A percentile compares a stretch with the other conserved stretches of the same genome.
Conservation (phyloP, 176 grass and related monocot species). For the Oryza coarctata region DNA sequence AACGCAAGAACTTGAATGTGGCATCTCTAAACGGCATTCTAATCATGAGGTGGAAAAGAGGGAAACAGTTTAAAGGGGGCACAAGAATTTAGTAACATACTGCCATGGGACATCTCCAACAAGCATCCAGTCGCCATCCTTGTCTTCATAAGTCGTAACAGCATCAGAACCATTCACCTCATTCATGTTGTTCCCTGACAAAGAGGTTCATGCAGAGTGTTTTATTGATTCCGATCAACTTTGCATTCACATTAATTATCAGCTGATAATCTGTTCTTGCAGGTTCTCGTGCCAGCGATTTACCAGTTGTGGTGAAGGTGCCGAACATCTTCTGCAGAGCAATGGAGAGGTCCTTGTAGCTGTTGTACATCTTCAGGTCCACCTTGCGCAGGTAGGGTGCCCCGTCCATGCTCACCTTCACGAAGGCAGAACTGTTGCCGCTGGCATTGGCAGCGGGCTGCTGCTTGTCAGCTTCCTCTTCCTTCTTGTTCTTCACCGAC, state of each 20-base stretch:
- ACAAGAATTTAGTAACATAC: slow-evolving; percentile 51
- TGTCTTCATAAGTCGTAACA: slow-evolving; percentile 95
- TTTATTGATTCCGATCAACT: slow-evolving; percentile 15
- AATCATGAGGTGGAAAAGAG: slow-evolving; percentile 16
- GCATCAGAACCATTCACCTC: slow-evolving; percentile 71
- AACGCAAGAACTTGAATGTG: slow-evolving; percentile 24
- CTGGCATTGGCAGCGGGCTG: slow-evolving; percentile 12
- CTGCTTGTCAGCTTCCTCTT: slow-evolving; percentile 56
- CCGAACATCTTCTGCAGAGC: slow-evolving; percentile 90
- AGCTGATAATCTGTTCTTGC: slow-evolving; percentile 1
- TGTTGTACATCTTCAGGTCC: slow-evolving; percentile 86
- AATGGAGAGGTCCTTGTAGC: slow-evolving; percentile 86
- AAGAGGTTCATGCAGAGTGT: not conserved
- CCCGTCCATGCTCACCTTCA: slow-evolving; percentile 98
- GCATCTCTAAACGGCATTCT: not conserved
- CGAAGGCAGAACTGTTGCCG: slow-evolving; percentile 45
- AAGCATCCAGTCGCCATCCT: slow-evolving; percentile 96
- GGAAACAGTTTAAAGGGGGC: not conserved
- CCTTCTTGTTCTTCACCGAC: slow-evolving; percentile 62
- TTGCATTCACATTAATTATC: not conserved
- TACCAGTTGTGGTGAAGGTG: slow-evolving; percentile 66
- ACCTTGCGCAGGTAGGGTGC: slow-evolving; percentile 94
- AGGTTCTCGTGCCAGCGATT: slow-evolving; percentile 5
- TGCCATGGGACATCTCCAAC: slow-evolving; percentile 95
- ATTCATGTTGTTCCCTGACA: slow-evolving; percentile 50